Evolutionary conservation across 2,329 filamentous ascomycete species (phyloP), one percentile per base, ranked within the genome.

Genomic region (Calonectria hongkongensis): DNA sequence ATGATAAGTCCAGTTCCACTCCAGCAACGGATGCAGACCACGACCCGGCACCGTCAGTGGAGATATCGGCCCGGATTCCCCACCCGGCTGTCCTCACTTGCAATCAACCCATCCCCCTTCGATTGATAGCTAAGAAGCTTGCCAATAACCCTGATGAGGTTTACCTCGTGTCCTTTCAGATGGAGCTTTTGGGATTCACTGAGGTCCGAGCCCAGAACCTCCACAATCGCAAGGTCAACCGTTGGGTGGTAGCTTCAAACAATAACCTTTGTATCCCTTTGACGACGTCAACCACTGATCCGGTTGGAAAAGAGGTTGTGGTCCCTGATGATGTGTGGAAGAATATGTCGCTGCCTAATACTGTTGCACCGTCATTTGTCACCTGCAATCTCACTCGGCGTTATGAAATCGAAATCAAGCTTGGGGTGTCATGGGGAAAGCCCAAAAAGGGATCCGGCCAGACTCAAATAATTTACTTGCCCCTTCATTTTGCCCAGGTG

Each of bases 71-170:
- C 4, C 91, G 96, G 41, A 86, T 99, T 39, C 97, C 97, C 0
- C 94, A 95, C 80, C 97, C 97, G 4, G 89, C 95, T 4, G 94
- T 98, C 54, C 86, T 98, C 63, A 98, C 96, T 0, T 98, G 96
- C 85, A 97, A 98, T 82, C 90, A 96, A 76, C 92, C 95, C 6
- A 79, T 98, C 9, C 96, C 96, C 0, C 87, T 98, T 3, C 91
- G 95, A 1, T 86, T 99, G 10, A 86, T 98, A 16, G 89, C 95
- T 47, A 95, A 93, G 79, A 98, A 95, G 82, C 86, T 95, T 27
- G 93, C 90, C 68, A 88, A 93, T 21, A 92, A 91, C 62, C 87
- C 88, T 0, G 94, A 95, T 69, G 89, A 91, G 30, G 88, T 98
- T 1, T 95, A 93, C 78, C 86, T 99, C 15, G 91, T 93, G 43